Conservation (phyloP, 805 yeast genomes). For the Kodamaea kakaduensis region DNA sequence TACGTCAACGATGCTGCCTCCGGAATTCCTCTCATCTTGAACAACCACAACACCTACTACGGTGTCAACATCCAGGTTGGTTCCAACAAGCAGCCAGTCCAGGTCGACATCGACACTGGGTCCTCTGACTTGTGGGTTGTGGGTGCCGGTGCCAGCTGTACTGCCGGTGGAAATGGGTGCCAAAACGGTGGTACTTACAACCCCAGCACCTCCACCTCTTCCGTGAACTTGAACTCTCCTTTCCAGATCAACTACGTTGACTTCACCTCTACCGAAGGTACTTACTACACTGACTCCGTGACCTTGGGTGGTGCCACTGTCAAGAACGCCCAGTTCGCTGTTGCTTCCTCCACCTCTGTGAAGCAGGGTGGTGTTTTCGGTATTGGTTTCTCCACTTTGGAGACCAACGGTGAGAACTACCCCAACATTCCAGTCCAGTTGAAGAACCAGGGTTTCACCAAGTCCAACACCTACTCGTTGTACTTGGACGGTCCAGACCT, state of each 20-base stretch:
- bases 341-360: conserved; percentile 9
- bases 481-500: conserved; percentile 43
- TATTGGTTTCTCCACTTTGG: conserved; percentile 7
- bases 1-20: not conserved
- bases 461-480: conserved; percentile 57
- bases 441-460: conserved; percentile 54
- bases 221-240: conserved; percentile 2
- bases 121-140: conserved; percentile 11
- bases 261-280: conserved; percentile 6
- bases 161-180: conserved; percentile 3
- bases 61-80: conserved; percentile 11
- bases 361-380: conserved; percentile 13
- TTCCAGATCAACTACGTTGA: conserved; percentile 9
- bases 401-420: conserved; percentile 32
- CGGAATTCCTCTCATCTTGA: conserved; percentile 2
- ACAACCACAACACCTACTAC: conserved; percentile 9
- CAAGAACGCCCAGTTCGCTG: conserved; percentile 10
- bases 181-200: conserved; percentile 10
- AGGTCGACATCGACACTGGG: conserved; percentile 16
- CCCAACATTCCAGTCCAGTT: conserved; percentile 64
- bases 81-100: conserved; percentile 11
- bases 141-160: not conserved
- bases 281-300: conserved; percentile 9
- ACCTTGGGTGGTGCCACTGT: conserved; percentile 10
- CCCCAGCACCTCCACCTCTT: conserved; percentile 10